Evolutionary conservation across 2,329 filamentous ascomycete species (phyloP).

Genomic region (Fusarium lateritium): DNA sequence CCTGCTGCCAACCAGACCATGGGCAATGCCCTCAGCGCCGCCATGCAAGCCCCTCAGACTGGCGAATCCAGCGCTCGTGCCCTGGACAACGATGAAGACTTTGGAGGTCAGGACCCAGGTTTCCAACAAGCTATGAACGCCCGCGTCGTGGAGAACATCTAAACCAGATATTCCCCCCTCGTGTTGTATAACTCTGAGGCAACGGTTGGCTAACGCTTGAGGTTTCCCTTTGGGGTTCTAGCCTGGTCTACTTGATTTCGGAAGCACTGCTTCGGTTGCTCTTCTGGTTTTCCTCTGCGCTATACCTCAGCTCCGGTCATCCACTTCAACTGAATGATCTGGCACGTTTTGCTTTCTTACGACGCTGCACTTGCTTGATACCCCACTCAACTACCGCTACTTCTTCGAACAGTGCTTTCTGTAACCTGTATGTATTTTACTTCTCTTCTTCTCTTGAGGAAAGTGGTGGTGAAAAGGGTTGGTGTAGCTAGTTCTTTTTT

Average conservation of each 20-base stretch:
- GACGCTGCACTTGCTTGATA: slow-evolving; percentile 35
- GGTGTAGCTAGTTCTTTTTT: slow-evolving; percentile 1
- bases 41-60: slow-evolving; percentile 57
- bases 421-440: slow-evolving; percentile 37
- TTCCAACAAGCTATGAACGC: slow-evolving; percentile 88
- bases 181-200: slow-evolving; percentile 25
- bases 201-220: slow-evolving; percentile 52
- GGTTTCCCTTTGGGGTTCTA: slow-evolving; percentile 48
- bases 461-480: slow-evolving; percentile 10
- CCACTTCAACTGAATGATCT: slow-evolving; percentile 8
- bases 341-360: slow-evolving; percentile 16
- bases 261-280: slow-evolving; percentile 31
- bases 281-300: slow-evolving; percentile 42
- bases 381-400: slow-evolving; percentile 20
- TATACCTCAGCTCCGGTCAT: slow-evolving; percentile 13
- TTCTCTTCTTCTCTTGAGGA: slow-evolving; percentile 13
- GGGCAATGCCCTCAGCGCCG: slow-evolving; percentile 58
- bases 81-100: slow-evolving; percentile 60
- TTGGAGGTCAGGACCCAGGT: slow-evolving; percentile 68
- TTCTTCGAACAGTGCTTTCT: slow-evolving; percentile 5
- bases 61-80: slow-evolving; percentile 68
- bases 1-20: slow-evolving; percentile 74
- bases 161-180: slow-evolving; percentile 51
- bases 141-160: slow-evolving; percentile 89
- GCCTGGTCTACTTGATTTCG: slow-evolving; percentile 57